These are phyloP conservation scores for Heliocybe sulcata DNA, from an alignment of 1,284 basidiomycete genomes.

Conservation along the genomic window DNA sequence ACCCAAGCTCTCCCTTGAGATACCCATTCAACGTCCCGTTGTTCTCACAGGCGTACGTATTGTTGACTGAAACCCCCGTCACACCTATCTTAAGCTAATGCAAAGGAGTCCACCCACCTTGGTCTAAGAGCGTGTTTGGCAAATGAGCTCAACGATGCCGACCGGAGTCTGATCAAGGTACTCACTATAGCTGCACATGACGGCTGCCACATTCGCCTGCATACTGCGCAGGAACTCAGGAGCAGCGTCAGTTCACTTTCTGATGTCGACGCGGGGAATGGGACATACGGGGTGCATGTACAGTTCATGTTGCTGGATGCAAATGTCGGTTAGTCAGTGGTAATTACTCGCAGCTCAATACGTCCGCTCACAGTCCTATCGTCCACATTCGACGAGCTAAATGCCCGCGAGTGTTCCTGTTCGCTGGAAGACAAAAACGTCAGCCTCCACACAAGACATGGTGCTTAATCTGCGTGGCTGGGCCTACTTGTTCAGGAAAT, in stretches of 20 bases:
- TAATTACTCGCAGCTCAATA: slow-evolving; percentile 2
- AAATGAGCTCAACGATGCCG: too few relatives aligned
- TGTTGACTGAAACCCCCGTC: slow-evolving; percentile 38
- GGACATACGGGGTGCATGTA: slow-evolving; percentile 40
- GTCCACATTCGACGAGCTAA: slow-evolving; percentile 56
- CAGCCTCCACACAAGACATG: too few relatives aligned
- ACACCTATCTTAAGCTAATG: background rate
- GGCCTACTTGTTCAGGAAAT: slow-evolving; percentile 47
- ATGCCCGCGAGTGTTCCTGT: slow-evolving; percentile 49
- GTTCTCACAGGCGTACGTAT: slow-evolving; percentile 64
- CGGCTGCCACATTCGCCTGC: slow-evolving; percentile 56
- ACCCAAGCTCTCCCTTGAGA: slow-evolving; percentile 67
- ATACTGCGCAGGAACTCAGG: slow-evolving; percentile 52
- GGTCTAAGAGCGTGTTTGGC: too few relatives aligned
- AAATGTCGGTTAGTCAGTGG: background rate
- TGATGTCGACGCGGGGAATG: slow-evolving; percentile 6
- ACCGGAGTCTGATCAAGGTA: slow-evolving; percentile 7
- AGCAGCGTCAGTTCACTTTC: background rate
- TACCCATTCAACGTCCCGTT: slow-evolving; percentile 61
- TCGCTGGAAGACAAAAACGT: slow-evolving; percentile 24
- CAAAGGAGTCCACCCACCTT: slow-evolving; percentile 23
- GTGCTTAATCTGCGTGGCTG: background rate
- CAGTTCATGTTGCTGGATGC: slow-evolving; percentile 43
- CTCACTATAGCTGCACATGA: slow-evolving; percentile 68
- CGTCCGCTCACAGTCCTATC: slow-evolving; percentile 36